Base-by-base conservation (phyloP, 2,329 filamentous ascomycete species). In the Penicillium glabrum region DNA sequence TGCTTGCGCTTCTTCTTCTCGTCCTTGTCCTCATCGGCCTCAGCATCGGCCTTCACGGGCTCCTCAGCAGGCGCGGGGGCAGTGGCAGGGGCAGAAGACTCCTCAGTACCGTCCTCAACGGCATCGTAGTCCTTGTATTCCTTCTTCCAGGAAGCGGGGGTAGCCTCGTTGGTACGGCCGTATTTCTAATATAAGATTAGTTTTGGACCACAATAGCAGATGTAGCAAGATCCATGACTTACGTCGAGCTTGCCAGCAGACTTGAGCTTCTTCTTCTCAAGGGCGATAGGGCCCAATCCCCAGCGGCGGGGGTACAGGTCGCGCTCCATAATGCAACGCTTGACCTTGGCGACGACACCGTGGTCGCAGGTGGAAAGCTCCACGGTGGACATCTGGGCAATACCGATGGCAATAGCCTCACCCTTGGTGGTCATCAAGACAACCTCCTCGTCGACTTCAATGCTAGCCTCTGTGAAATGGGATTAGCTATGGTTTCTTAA, bases 181-280 rank as follows among this genome's bases (percentile, higher is more conserved):
- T 87, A 98, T 88, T 99, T 99, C 53, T 55, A 29, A 5, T 6
- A 23, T 16, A 8, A 3, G 46, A 16, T 27, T 44, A 27, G 21
- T 41, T 19, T 11, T 19, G 14, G 21, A 4, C n/a, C 3, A 31
- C 7, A 3, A 50, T 37, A 26, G 10, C 23, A 26, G 21, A 37
- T 24, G 19, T 27, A 27, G 39, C 10, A 29, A 10, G 16, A n/a
- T 11, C 16, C 16, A 45, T 52, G 19, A 53, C 53, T 55, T 55
- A 55, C 53, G 83, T 99, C 95, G 59, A 99, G 89, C 81, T 97
- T 96, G 77, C 95, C 95, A 67, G 91, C 90, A 52, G 93, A 91
- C 87, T 98, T 98, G 83, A 99, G 87, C 86, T 98, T 97, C 89
- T 99, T 99, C 88, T 99, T 99, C 84, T 98, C 92, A 48, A 89